Evolutionary conservation across 495 filamentous ascomycete genomes (phyloP).

Genomic region (Podospora anserina): DNA sequence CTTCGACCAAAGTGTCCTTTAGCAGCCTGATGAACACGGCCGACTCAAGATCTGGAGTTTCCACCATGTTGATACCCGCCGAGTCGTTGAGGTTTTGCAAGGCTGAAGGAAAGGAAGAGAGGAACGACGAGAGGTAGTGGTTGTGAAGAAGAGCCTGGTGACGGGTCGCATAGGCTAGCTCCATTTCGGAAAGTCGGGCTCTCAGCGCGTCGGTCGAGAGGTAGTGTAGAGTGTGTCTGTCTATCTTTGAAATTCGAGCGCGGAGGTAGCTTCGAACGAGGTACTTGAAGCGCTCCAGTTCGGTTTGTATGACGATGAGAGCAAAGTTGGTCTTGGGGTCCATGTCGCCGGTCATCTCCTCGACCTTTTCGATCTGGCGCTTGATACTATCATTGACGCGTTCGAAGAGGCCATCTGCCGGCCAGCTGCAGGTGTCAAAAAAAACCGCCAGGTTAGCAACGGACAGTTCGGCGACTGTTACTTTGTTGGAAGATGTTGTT

Average conservation of each 20-base stretch:
- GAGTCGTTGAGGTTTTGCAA: conserved; percentile 86
- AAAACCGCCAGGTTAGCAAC: conserved; percentile 15
- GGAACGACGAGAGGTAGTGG: conserved; percentile 79
- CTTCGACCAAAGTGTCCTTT: conserved; percentile 53
- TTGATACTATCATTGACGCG: conserved; percentile 73
- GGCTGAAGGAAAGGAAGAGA: conserved; percentile 70
- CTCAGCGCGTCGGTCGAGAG: conserved; percentile 47
- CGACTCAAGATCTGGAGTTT: conserved; percentile 72
- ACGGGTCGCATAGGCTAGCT: conserved; percentile 71
- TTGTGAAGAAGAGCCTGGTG: conserved; percentile 78
- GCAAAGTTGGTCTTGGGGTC: conserved; percentile 86
- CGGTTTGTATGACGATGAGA: conserved; percentile 93
- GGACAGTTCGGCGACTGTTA: background rate
- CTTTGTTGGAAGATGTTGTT: background rate
- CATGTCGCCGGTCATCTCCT: conserved; percentile 73
- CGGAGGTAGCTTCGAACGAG: conserved; percentile 81
- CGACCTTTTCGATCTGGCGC: conserved; percentile 64
- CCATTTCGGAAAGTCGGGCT: conserved; percentile 62
- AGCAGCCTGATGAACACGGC: conserved; percentile 84
- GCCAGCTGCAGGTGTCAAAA: conserved; percentile 43
- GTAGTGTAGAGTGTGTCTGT: conserved; percentile 63
- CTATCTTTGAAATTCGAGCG: conserved; percentile 83
- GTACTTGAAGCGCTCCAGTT: conserved; percentile 90
- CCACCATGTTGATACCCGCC: conserved; percentile 86
- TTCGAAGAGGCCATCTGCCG: conserved; percentile 54